A percentile compares a stretch with the other conserved stretches of the same genome.
Evolutionary conservation across 441 rosid genomes (phyloP).

Genomic region (Raphanus hybrid): DNA sequence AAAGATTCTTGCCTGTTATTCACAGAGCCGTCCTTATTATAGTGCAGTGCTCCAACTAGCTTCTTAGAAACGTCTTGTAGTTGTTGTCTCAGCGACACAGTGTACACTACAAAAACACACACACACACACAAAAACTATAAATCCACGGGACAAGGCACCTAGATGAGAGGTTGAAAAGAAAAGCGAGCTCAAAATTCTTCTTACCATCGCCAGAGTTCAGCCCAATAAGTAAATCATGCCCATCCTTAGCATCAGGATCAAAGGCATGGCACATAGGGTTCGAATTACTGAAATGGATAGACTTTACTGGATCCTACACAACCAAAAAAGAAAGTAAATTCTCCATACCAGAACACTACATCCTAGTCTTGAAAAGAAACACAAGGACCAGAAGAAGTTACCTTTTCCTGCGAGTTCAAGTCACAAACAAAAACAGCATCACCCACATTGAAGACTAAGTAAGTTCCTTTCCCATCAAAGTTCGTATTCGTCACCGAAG

Average conservation of each 20-base stretch:
- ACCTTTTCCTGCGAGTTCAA: constrained; percentile 98
- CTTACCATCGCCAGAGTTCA: constrained; percentile 94
- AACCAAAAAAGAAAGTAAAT: not conserved
- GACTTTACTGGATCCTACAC: constrained; percentile 94
- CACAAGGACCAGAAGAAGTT: constrained; percentile 9
- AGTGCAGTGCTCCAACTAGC: too few species aligned
- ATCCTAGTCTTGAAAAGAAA: constrained; percentile 6
- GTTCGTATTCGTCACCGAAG: constrained; percentile 36
- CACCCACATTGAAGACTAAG: constrained; percentile 93
- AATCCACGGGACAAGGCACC: constrained; percentile 32
- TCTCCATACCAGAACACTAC: not conserved
- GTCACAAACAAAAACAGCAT: constrained; percentile 89
- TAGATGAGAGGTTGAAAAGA: constrained; percentile 20
- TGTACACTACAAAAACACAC: constrained; percentile 51
- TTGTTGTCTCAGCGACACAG: constrained; percentile 44
- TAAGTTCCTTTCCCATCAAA: constrained; percentile 98
- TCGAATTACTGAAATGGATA: constrained; percentile 84
- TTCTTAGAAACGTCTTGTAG: too few species aligned
- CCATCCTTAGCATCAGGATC: constrained; percentile 96
- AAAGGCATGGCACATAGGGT: constrained; percentile 94
- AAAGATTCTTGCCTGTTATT: too few species aligned
- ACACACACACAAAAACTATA: constrained; percentile 40
- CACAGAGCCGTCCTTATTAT: too few species aligned
- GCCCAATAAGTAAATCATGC: constrained; percentile 93
- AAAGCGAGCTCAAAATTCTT: constrained; percentile 29